These are phyloP conservation scores for Cyanidiococcus yangmingshanensis DNA, from an alignment of 23 red algal genomes.

Conservation along the genomic window DNA sequence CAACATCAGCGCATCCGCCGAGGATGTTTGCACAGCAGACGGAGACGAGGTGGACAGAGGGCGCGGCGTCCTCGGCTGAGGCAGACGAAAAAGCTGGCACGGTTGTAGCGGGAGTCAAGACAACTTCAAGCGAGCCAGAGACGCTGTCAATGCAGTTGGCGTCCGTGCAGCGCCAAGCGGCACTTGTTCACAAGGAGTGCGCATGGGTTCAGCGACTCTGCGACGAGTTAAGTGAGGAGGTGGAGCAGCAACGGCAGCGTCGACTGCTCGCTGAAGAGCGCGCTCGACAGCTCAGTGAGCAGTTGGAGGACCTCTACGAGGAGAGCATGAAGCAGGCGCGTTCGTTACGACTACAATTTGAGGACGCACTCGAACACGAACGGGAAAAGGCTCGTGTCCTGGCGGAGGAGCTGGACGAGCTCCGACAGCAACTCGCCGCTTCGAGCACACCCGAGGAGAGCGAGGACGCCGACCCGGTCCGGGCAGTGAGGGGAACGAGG, in stretches of 20 bases:
- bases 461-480: neutral
- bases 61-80: too few relatives aligned
- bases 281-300: neutral
- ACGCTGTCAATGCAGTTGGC: neutral
- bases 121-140: too few relatives aligned
- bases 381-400: neutral
- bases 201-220: neutral
- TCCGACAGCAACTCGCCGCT: neutral
- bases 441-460: neutral
- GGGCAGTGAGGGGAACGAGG: neutral
- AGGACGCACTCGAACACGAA: slow-evolving; percentile 13
- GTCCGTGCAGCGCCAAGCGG: neutral
- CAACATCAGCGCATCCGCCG: too few relatives aligned
- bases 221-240: neutral
- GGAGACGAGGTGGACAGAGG: too few relatives aligned
- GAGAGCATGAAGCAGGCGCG: neutral
- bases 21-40: too few relatives aligned
- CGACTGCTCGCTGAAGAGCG: neutral
- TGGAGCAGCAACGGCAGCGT: neutral
- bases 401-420: neutral
- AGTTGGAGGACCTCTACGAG: slow-evolving; percentile 10
- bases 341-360: slow-evolving; percentile 1
- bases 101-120: too few relatives aligned
- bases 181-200: slow-evolving; percentile 9
- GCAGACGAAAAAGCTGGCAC: too few relatives aligned